Conservation (phyloP, 306 rosid genomes). For the Cucurbita maxima region DNA sequence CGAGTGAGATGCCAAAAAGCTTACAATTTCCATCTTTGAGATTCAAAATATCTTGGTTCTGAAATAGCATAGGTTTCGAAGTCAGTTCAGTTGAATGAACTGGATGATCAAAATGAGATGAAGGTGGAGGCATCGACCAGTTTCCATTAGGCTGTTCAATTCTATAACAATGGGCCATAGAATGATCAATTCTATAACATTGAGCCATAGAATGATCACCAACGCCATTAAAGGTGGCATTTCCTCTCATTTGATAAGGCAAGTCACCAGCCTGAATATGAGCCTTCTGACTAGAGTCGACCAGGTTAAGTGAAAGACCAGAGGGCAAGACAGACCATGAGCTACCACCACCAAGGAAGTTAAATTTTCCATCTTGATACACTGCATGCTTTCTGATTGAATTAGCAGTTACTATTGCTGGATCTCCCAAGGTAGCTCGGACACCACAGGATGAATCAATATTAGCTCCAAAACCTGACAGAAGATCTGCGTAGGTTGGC, state of each 20-base stretch:
- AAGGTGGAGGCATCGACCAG: constrained; percentile 59
- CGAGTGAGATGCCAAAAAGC: constrained; percentile 76
- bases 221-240: constrained; percentile 30
- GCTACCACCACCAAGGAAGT: constrained; percentile 16
- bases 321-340: constrained; percentile 49
- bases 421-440: constrained; percentile 23
- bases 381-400: constrained; percentile 29
- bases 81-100: constrained; percentile 27
- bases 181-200: constrained; percentile 41
- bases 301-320: constrained; percentile 36
- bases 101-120: constrained; percentile 34
- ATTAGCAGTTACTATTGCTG: constrained; percentile 21
- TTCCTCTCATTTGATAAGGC: constrained; percentile 33
- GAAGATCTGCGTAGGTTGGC: constrained; percentile 56
- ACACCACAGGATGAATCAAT: constrained; percentile 26
- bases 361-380: constrained; percentile 55
- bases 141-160: constrained; percentile 44
- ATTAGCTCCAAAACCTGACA: constrained; percentile 58
- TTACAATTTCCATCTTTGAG: constrained; percentile 59
- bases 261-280: constrained; percentile 32
- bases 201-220: constrained; percentile 35
- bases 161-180: constrained; percentile 39
- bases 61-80: constrained; percentile 18
- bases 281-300: constrained; percentile 41
- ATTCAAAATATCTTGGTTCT: constrained; percentile 25